Percentiles rank a stretch among this genome's conserved stretches.
These are phyloP conservation scores for Beauveria medogensis DNA, from an alignment of 2,329 filamentous ascomycete genomes.

Conservation along the genomic window DNA sequence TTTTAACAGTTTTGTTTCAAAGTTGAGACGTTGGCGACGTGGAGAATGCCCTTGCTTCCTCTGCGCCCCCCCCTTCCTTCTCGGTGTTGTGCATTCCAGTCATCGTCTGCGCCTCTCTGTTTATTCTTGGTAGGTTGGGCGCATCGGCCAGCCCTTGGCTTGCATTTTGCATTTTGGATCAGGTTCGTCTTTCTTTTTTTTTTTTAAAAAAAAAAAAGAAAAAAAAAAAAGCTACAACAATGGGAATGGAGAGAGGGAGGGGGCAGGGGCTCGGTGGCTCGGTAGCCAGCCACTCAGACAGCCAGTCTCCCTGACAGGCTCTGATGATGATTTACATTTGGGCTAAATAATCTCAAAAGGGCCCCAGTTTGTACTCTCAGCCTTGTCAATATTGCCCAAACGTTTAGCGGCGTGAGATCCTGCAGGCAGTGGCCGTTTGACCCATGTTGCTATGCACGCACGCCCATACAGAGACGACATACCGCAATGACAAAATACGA, in stretches of 20 bases:
- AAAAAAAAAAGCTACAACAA: background rate
- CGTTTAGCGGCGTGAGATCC: constrained; percentile 5
- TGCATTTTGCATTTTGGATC: background rate
- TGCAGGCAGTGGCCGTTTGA: background rate
- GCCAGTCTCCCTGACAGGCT: background rate
- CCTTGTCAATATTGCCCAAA: constrained; percentile 7
- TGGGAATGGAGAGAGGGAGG: background rate
- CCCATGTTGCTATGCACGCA: background rate
- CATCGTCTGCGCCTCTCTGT: background rate
- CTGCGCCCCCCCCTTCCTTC: background rate
- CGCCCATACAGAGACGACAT: background rate
- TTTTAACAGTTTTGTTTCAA: constrained; percentile 1
- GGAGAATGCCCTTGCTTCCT: background rate
- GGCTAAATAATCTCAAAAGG: background rate
- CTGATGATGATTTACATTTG: background rate
- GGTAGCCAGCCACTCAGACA: background rate
- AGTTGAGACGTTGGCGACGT: background rate
- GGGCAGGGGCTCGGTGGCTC: background rate
- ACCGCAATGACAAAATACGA: background rate
- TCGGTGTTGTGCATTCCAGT: background rate
- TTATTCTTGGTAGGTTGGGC: too few relatives aligned
- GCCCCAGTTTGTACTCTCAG: constrained; percentile 2
- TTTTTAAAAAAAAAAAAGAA: too few relatives aligned
- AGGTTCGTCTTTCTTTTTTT: background rate
- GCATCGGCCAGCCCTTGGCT: background rate